Evolutionary conservation across 2,329 filamentous ascomycete genomes (phyloP).

Genomic region (Neonectria hederae): DNA sequence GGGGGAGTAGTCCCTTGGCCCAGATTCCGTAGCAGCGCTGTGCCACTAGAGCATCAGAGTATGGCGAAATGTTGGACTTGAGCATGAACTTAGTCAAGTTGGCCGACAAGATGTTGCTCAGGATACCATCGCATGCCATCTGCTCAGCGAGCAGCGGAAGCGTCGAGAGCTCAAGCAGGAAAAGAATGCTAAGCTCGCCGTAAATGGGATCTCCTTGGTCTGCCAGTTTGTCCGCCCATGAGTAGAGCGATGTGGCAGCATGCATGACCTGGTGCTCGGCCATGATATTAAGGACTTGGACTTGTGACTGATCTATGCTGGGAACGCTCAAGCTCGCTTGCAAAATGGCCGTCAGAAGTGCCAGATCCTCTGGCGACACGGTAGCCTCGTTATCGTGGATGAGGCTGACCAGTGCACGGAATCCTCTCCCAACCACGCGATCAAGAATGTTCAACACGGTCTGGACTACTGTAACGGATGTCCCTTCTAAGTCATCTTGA

Average conservation of each 20-base stretch:
- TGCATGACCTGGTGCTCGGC: slow-evolving; percentile 78
- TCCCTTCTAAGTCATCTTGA: slow-evolving; percentile 47
- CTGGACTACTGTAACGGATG: slow-evolving; percentile 60
- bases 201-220: slow-evolving; percentile 87
- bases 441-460: slow-evolving; percentile 83
- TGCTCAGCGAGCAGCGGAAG: slow-evolving; percentile 86
- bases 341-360: slow-evolving; percentile 85
- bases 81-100: slow-evolving; percentile 83
- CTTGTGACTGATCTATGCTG: slow-evolving; percentile 75
- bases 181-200: slow-evolving; percentile 88
- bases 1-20: slow-evolving; percentile 85
- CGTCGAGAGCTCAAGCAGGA: slow-evolving; percentile 87
- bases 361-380: slow-evolving; percentile 80
- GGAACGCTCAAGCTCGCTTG: slow-evolving; percentile 85
- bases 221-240: slow-evolving; percentile 88
- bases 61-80: slow-evolving; percentile 76
- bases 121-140: slow-evolving; percentile 85
- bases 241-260: slow-evolving; percentile 87
- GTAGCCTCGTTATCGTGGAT: slow-evolving; percentile 78
- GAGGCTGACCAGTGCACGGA: slow-evolving; percentile 81
- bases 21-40: slow-evolving; percentile 88
- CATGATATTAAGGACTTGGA: slow-evolving; percentile 76
- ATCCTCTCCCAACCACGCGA: slow-evolving; percentile 80
- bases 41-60: slow-evolving; percentile 73
- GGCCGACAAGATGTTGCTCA: slow-evolving; percentile 81